Conservation (phyloP, 2,329 filamentous ascomycete species). For the Colletotrichum zoysiae region DNA sequence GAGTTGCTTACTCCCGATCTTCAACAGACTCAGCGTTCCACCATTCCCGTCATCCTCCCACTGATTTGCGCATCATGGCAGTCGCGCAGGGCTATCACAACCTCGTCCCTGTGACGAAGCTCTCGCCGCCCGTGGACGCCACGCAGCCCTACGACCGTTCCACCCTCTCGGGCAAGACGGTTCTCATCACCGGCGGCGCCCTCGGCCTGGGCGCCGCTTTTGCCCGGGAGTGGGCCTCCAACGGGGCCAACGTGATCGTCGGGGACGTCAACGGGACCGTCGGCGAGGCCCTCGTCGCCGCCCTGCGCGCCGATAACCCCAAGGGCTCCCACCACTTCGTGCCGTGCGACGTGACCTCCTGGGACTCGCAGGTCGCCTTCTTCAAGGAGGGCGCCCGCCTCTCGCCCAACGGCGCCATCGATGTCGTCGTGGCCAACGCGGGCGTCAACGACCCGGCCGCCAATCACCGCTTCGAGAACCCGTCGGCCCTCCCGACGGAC, state of each 20-base stretch:
- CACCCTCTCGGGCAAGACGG: slow-evolving; percentile 65
- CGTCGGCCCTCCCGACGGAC: slow-evolving; percentile 57
- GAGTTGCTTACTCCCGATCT: not conserved
- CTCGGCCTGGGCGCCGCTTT: slow-evolving; percentile 71
- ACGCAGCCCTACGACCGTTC: slow-evolving; percentile 57
- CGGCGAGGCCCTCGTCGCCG: slow-evolving; percentile 67
- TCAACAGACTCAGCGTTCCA: slow-evolving; percentile 2
- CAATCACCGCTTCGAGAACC: slow-evolving; percentile 60
- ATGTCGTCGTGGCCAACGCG: slow-evolving; percentile 76
- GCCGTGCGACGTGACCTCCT: slow-evolving; percentile 74
- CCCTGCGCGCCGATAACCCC: slow-evolving; percentile 57
- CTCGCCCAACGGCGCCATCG: slow-evolving; percentile 68
- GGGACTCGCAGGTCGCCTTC: slow-evolving; percentile 72
- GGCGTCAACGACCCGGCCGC: slow-evolving; percentile 62
- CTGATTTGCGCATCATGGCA: slow-evolving; percentile 29
- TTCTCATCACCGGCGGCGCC: slow-evolving; percentile 74
- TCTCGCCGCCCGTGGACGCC: slow-evolving; percentile 61
- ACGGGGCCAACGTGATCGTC: slow-evolving; percentile 71
- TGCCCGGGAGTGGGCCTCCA: slow-evolving; percentile 64
- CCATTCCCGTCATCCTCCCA: not conserved
- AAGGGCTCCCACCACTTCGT: slow-evolving; percentile 59
- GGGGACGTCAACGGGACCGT: slow-evolving; percentile 70
- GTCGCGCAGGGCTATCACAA: slow-evolving; percentile 34
- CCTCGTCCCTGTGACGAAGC: slow-evolving; percentile 30
- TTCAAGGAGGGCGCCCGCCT: slow-evolving; percentile 70